phyloP scores from a whole-genome alignment of 2,329 filamentous ascomycete species.

The Talaromyces piceae region DNA sequence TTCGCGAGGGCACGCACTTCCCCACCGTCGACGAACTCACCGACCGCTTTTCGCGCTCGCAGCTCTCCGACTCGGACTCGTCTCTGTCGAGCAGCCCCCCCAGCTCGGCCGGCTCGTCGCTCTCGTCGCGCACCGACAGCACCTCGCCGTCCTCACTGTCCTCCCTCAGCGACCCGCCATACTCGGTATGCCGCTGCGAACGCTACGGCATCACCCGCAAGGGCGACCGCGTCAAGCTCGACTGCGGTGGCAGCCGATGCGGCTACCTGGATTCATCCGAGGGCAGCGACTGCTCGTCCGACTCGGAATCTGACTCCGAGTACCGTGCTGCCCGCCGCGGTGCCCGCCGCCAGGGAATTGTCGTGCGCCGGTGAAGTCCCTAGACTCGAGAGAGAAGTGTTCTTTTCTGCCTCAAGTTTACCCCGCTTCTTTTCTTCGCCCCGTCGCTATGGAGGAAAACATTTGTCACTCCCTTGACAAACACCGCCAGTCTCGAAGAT shows the following conservation, averaged over 20 bases:
- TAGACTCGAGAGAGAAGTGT: neutral
- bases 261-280: constrained; percentile 62
- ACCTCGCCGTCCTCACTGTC: constrained; percentile 56
- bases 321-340: constrained; percentile 29
- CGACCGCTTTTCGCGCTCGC: constrained; percentile 64
- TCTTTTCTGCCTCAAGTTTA: neutral
- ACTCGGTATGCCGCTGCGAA: constrained; percentile 75
- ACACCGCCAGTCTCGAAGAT: neutral
- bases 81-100: constrained; percentile 70
- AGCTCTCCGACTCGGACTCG: constrained; percentile 62
- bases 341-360: constrained; percentile 31
- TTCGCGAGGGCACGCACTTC: constrained; percentile 70
- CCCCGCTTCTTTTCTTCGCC: neutral
- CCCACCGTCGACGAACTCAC: constrained; percentile 71
- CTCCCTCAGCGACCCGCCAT: constrained; percentile 59
- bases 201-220: constrained; percentile 93
- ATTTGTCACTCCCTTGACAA: neutral
- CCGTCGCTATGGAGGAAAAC: neutral
- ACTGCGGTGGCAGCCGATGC: constrained; percentile 85
- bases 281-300: constrained; percentile 59
- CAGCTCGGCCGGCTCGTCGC: constrained; percentile 57
- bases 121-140: constrained; percentile 65
- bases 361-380: constrained; percentile 29
- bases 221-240: constrained; percentile 88
- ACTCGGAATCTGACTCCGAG: constrained; percentile 37